phyloP scores from a whole-genome alignment of 306 rosid genomes.

The Abrus pulchellus region DNA sequence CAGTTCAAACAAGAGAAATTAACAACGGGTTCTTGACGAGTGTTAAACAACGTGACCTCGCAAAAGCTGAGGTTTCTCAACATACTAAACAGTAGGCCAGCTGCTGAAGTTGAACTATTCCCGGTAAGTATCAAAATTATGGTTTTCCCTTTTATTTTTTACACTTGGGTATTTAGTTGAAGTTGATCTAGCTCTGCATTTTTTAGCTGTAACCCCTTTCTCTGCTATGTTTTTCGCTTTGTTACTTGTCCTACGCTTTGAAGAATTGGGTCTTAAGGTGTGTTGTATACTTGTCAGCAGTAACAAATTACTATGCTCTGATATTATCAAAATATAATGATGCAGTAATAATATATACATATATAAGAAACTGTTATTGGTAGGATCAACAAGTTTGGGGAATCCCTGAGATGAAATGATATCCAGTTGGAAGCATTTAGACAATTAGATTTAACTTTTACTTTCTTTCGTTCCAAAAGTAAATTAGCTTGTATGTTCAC shows the following conservation, averaged over 20 bases:
- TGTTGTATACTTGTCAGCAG: background rate
- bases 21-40: slow-evolving; percentile 60
- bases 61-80: slow-evolving; percentile 80
- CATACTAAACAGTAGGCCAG: slow-evolving; percentile 71
- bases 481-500: slow-evolving; percentile 4
- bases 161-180: background rate
- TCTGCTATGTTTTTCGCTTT: slow-evolving; percentile 1
- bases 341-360: background rate
- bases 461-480: slow-evolving; percentile 10
- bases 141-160: background rate
- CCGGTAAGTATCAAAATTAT: slow-evolving; percentile 52
- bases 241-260: slow-evolving; percentile 16
- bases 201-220: background rate
- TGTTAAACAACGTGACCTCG: slow-evolving; percentile 64
- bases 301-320: background rate
- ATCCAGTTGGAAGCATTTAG: slow-evolving; percentile 14
- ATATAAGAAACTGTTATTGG: slow-evolving; percentile 23
- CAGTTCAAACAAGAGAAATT: slow-evolving; percentile 64
- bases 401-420: slow-evolving; percentile 3
- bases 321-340: background rate
- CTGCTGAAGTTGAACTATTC: slow-evolving; percentile 57
- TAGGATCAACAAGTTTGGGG: background rate
- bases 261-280: slow-evolving; percentile 16
- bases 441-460: background rate
- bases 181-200: slow-evolving; percentile 16